These are phyloP conservation scores for Dipodascus albidus DNA, from an alignment of 805 yeast species.

Conservation along the genomic window DNA sequence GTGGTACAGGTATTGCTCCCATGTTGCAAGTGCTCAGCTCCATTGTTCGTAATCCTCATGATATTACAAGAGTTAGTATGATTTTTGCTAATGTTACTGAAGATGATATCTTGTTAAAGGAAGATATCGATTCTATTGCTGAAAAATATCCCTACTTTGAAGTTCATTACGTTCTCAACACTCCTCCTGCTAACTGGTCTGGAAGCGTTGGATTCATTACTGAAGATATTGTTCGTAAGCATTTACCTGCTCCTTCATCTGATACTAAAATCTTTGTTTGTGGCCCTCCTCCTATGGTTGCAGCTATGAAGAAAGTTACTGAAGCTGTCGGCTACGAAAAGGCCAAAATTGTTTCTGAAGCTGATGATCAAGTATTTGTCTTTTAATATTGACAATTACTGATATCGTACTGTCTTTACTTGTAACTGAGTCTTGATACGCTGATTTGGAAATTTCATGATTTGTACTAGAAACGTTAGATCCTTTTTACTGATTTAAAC, in stretches of 20 bases:
- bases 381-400: constrained; percentile 34
- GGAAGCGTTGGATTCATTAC: constrained; percentile 81
- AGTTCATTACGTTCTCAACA: constrained; percentile 64
- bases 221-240: constrained; percentile 51
- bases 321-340: constrained; percentile 61
- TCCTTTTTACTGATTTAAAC: no score
- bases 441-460: no score
- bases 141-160: constrained; percentile 41
- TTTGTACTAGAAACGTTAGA: no score
- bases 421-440: no score
- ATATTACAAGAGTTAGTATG: constrained; percentile 61
- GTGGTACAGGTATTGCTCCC: constrained; percentile 95
- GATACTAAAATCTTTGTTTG: constrained; percentile 67
- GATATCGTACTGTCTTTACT: no score
- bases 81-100: constrained; percentile 73
- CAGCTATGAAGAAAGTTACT: constrained; percentile 73
- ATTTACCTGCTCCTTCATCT: constrained; percentile 49
- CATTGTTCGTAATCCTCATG: constrained; percentile 62
- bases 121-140: constrained; percentile 62
- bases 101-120: constrained; percentile 67
- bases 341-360: constrained; percentile 80
- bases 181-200: constrained; percentile 60
- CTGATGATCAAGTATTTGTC: constrained; percentile 83
- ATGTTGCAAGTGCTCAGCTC: constrained; percentile 83
- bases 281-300: constrained; percentile 91